A percentile compares a stretch with the other conserved stretches of the same genome.
These are phyloP conservation scores for Candida loeiensis DNA, from an alignment of 805 yeast genomes.

Conservation along the genomic window DNA sequence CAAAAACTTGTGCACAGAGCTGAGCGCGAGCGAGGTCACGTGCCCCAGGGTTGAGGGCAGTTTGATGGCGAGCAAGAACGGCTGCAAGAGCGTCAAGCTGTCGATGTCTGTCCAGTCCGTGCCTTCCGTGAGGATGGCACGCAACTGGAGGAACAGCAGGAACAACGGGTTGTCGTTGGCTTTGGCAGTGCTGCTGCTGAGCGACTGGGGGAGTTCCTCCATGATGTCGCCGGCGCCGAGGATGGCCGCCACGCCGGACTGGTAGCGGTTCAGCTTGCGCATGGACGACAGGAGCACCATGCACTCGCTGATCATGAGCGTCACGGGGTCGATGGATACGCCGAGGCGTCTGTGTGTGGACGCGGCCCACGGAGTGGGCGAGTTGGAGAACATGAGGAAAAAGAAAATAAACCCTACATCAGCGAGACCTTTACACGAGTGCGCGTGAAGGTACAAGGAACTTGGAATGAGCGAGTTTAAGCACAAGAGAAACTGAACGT, in stretches of 20 bases:
- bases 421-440: too few relatives aligned
- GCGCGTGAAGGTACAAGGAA: too few relatives aligned
- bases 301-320: slow-evolving; percentile 85
- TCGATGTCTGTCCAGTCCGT: slow-evolving; percentile 54
- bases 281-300: slow-evolving; percentile 81
- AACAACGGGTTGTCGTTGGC: slow-evolving; percentile 53
- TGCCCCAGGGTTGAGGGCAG: slow-evolving; percentile 83
- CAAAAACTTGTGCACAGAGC: slow-evolving; percentile 70
- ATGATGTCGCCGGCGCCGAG: slow-evolving; percentile 62
- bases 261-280: slow-evolving; percentile 67
- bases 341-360: background rate
- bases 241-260: slow-evolving; percentile 80
- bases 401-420: background rate
- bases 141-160: slow-evolving; percentile 73
- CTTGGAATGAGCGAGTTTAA: too few relatives aligned
- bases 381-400: slow-evolving; percentile 1
- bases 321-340: slow-evolving; percentile 65
- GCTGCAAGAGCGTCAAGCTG: slow-evolving; percentile 72
- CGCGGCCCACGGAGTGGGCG: slow-evolving; percentile 4
- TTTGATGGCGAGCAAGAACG: slow-evolving; percentile 79
- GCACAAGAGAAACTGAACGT: too few relatives aligned
- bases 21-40: slow-evolving; percentile 78
- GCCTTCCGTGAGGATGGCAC: slow-evolving; percentile 63
- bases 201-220: slow-evolving; percentile 18
- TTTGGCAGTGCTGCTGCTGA: slow-evolving; percentile 19